phyloP scores from a whole-genome alignment of 805 yeast species.

The Suhomyces sp. region DNA sequence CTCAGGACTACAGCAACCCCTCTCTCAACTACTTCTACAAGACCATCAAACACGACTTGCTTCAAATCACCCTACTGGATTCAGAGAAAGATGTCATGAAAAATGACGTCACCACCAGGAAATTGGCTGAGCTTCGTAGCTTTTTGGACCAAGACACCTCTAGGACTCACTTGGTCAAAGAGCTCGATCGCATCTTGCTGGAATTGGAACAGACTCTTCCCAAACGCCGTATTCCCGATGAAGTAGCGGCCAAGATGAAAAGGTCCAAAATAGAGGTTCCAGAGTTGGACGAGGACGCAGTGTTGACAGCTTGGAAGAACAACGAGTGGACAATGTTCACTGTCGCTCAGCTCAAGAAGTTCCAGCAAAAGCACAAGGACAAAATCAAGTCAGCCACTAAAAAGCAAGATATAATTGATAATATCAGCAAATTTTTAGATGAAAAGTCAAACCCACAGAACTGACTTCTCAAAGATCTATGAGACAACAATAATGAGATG shows the following conservation, averaged over 20 bases:
- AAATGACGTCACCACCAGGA: conserved; percentile 20
- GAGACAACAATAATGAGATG: too few species aligned
- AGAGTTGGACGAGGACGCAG: conserved; percentile 36
- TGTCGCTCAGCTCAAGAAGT: conserved; percentile 42
- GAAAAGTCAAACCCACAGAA: not conserved
- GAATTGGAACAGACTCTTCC: conserved; percentile 11
- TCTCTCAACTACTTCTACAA: conserved; percentile 63
- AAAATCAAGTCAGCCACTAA: conserved; percentile 34
- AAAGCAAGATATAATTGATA: conserved; percentile 43
- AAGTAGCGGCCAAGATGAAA: conserved; percentile 33
- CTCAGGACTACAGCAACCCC: conserved; percentile 62
- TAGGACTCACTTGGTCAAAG: conserved; percentile 6
- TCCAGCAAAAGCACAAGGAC: conserved; percentile 32
- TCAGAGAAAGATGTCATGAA: conserved; percentile 13
- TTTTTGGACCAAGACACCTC: conserved; percentile 6
- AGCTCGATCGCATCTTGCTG: conserved; percentile 10
- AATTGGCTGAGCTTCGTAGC: conserved; percentile 13
- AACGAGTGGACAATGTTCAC: conserved; percentile 33
- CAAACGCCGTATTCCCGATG: conserved; percentile 25
- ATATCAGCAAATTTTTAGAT: conserved; percentile 31
- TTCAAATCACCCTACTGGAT: conserved; percentile 41
- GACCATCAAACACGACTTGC: conserved; percentile 58
- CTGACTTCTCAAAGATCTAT: too few species aligned
- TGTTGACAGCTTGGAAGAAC: conserved; percentile 42
- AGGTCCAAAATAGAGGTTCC: conserved; percentile 8